Evolutionary conservation across 805 yeast species (phyloP), one percentile per base, ranked within the genome.

Genomic region (Hanseniaspora occidentalis): DNA sequence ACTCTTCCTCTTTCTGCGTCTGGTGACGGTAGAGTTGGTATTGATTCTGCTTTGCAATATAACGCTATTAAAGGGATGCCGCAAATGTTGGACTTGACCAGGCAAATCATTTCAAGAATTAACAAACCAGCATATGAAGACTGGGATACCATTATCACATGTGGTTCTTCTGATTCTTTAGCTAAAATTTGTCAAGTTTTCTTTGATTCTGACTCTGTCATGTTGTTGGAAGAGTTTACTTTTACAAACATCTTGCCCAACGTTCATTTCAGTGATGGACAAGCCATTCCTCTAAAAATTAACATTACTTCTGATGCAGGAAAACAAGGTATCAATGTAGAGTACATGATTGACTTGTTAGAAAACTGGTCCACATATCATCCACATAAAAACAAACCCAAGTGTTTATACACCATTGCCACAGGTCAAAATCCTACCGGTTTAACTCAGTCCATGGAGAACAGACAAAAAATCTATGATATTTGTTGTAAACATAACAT

Each of bases 401-500:
- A 71, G 50, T 67, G 70, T 1, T 54, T 78, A 24, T 79, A 79
- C 56, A 75, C 83, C 6, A 75, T 79, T 48, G 72, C 83, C 25
- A 75, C 78, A 13, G 84, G 84, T 17, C 84, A 79, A 52, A 79
- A 79, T 55, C 85, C 85, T 25, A 66, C 75, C 4, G 84, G 84
- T 6, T 57, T 71, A 42, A 69, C 82, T 0, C 71, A 73, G 45
- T 47, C 69, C 8, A 40, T 64, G 35, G 77, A 67, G 36, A 66
- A 68, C 43, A 66, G 80, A 43, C 55, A 60, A 36, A 58, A 62
- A 50, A 66, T 79, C 23, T 73, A 71, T 45, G 64, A 57, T 1
- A 51, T 78, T 40, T 79, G 81, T 7, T 71, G 63, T 44, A 64
- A 65, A 47, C 67, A 75, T 53, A 75, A 78, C 54, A 70, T 78